phyloP scores from a whole-genome alignment of 257 asterid genomes.

The Jasminum sambac region DNA sequence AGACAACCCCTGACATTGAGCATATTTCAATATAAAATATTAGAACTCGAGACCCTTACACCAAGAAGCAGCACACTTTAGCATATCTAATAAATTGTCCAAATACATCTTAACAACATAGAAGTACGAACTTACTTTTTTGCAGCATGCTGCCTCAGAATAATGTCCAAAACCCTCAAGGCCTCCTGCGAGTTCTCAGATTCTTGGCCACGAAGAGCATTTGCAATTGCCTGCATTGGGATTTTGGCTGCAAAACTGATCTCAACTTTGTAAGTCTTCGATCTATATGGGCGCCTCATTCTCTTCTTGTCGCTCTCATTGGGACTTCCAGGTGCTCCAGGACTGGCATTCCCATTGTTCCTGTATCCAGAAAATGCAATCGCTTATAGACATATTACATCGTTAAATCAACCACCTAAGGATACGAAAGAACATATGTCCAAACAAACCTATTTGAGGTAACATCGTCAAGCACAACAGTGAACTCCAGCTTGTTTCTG shows the following conservation, averaged over 20 bases:
- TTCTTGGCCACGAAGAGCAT: constrained; percentile 88
- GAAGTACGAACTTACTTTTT: constrained; percentile 77
- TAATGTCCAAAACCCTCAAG: constrained; percentile 79
- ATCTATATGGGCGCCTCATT: constrained; percentile 61
- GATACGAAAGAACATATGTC: neutral
- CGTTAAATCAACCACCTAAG: neutral
- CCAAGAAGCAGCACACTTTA: neutral
- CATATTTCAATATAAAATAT: constrained; percentile 9
- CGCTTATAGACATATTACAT: neutral
- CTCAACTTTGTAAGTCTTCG: constrained; percentile 85
- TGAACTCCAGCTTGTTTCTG: constrained; percentile 74
- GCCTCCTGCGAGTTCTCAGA: constrained; percentile 85
- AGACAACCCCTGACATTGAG: constrained; percentile 70
- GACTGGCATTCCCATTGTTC: constrained; percentile 73
- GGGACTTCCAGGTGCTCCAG: constrained; percentile 56
- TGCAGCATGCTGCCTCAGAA: constrained; percentile 96
- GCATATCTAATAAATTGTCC: neutral
- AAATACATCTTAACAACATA: neutral
- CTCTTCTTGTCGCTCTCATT: constrained; percentile 65
- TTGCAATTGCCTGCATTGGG: constrained; percentile 80
- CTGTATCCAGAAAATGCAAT: constrained; percentile 34
- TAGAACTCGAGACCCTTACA: neutral
- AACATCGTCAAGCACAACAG: constrained; percentile 81
- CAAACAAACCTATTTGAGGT: constrained; percentile 61
- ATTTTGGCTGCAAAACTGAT: constrained; percentile 80